A percentile compares a stretch with the other conserved stretches of the same genome.
phyloP scores from a whole-genome alignment of 768 basidiomycete species.

The Collybiopsis confluens region DNA sequence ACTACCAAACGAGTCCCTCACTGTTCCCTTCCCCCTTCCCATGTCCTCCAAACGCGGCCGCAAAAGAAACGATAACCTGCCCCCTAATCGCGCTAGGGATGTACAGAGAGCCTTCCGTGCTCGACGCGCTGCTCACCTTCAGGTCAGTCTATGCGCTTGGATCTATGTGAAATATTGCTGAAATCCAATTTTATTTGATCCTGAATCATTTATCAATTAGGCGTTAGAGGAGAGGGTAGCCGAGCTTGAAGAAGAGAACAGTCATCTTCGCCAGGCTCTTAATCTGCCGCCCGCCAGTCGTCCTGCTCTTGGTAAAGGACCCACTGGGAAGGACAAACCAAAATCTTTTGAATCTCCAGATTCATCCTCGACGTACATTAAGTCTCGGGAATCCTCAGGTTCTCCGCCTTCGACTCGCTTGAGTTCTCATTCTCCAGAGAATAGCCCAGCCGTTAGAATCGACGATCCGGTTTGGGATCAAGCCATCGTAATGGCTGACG shows the following conservation, averaged over 20 bases:
- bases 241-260: conserved; percentile 84
- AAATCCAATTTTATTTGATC: conserved; percentile 29
- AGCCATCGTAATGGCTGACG: conserved; percentile 45
- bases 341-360: conserved; percentile 39
- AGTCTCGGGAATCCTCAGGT: conserved; percentile 41
- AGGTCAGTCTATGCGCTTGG: conserved; percentile 41
- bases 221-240: conserved; percentile 76
- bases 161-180: conserved; percentile 26
- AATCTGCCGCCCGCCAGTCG: conserved; percentile 72
- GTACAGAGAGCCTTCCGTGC: conserved; percentile 89
- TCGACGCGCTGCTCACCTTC: conserved; percentile 80
- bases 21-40: conserved; percentile 9
- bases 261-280: conserved; percentile 63
- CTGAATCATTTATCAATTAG: conserved; percentile 40
- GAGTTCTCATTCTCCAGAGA: conserved; percentile 64
- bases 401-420: conserved; percentile 50
- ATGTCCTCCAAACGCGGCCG: conserved; percentile 89
- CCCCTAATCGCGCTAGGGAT: conserved; percentile 80
- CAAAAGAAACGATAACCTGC: conserved; percentile 77
- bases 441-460: conserved; percentile 39
- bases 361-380: conserved; percentile 19
- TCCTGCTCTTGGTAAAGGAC: conserved; percentile 74
- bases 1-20: conserved; percentile 9
- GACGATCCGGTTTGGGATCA: conserved; percentile 55
- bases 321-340: conserved; percentile 83